These are phyloP conservation scores for Pyrenochaeta sp. DNA, from an alignment of 2,329 filamentous ascomycete species.

Conservation along the genomic window DNA sequence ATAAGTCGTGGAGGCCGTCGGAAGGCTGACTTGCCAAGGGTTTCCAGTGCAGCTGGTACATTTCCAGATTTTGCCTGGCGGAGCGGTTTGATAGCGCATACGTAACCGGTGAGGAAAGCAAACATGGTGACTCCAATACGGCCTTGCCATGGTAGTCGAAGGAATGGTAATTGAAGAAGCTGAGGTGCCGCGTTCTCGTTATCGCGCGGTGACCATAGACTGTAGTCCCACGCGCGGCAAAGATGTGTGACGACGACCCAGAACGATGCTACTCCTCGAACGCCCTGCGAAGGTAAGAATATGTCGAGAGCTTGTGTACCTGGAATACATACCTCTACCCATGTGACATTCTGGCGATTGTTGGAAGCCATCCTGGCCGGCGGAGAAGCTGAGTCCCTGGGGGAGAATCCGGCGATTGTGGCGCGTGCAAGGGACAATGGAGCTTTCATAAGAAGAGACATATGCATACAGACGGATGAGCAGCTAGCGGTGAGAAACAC, in stretches of 20 bases:
- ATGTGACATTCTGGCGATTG: constrained; percentile 50
- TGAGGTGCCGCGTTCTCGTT: constrained; percentile 53
- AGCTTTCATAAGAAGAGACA: constrained; percentile 37
- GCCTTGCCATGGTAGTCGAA: constrained; percentile 66
- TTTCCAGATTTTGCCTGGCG: constrained; percentile 60
- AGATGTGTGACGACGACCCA: constrained; percentile 63
- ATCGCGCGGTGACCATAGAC: constrained; percentile 60
- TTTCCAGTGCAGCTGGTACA: constrained; percentile 53
- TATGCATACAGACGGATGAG: constrained; percentile 29
- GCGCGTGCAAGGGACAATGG: constrained; percentile 36
- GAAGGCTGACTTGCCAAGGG: constrained; percentile 63
- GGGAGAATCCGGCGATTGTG: constrained; percentile 27
- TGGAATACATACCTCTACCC: constrained; percentile 48
- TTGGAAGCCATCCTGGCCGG: constrained; percentile 36
- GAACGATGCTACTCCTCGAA: constrained; percentile 63
- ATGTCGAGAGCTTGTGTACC: neutral
- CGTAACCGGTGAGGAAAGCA: constrained; percentile 64
- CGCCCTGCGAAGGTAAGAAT: constrained; percentile 50
- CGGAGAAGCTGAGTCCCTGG: constrained; percentile 15
- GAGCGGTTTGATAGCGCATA: constrained; percentile 64
- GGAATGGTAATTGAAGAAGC: constrained; percentile 60
- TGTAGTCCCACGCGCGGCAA: constrained; percentile 61
- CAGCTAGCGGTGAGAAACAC: constrained; percentile 14
- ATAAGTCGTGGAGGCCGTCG: constrained; percentile 62
- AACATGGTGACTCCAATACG: constrained; percentile 65